phyloP scores from a whole-genome alignment of 768 basidiomycete species.

The Lactarius vividus region DNA sequence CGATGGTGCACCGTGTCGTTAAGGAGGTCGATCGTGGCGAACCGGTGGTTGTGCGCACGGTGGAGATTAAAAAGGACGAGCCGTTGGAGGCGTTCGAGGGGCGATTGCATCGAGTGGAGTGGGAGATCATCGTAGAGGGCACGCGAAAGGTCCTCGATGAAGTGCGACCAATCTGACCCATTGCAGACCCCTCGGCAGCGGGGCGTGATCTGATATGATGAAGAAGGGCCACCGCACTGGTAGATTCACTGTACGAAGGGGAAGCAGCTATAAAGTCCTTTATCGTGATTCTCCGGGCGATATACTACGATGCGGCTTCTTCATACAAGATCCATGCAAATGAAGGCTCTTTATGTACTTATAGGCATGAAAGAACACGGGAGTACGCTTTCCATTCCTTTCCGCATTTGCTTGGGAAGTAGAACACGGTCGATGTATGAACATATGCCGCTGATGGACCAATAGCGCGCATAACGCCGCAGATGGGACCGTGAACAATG shows the following conservation, averaged over 20 bases:
- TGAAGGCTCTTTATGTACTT: background rate
- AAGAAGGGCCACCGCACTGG: slow-evolving; percentile 7
- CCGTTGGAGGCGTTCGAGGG: slow-evolving; percentile 67
- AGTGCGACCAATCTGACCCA: slow-evolving; percentile 27
- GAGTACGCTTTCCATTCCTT: slow-evolving; percentile 13
- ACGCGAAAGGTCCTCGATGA: slow-evolving; percentile 67
- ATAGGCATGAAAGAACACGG: background rate
- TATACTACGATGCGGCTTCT: background rate
- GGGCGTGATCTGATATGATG: slow-evolving; percentile 10
- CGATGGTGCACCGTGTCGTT: slow-evolving; percentile 93
- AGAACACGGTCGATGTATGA: slow-evolving; percentile 7
- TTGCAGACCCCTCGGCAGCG: background rate
- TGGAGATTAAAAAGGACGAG: slow-evolving; percentile 73
- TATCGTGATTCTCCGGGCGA: slow-evolving; percentile 4
- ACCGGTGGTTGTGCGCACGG: slow-evolving; percentile 77
- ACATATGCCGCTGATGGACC: slow-evolving; percentile 6
- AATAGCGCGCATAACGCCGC: slow-evolving; percentile 17
- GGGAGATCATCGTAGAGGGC: slow-evolving; percentile 87
- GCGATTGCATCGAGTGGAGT: slow-evolving; percentile 80
- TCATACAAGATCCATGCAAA: slow-evolving; percentile 4
- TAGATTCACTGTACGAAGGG: slow-evolving; percentile 9
- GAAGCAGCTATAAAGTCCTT: background rate
- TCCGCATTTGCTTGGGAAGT: slow-evolving; percentile 11
- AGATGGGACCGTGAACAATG: background rate
- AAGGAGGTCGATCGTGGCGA: slow-evolving; percentile 92